A percentile compares a stretch with the other conserved stretches of the same genome.
Conservation (phyloP, 768 basidiomycete genomes). For the Filobasidium floriforme region DNA sequence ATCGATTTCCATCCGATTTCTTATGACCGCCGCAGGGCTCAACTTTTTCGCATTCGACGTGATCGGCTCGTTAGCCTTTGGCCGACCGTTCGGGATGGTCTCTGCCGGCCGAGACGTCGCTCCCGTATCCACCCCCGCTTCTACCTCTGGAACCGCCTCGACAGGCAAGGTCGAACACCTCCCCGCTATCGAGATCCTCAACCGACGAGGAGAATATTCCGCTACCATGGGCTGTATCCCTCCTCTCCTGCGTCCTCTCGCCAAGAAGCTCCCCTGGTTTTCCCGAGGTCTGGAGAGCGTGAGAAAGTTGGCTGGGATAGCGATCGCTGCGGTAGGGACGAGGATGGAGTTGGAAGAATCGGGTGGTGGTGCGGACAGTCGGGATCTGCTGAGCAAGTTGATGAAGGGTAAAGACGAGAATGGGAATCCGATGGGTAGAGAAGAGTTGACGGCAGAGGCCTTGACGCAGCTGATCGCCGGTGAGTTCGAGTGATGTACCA, state of each 20-base stretch:
- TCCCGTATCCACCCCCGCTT: constrained; percentile 12
- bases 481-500: constrained; percentile 8
- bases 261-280: constrained; percentile 68
- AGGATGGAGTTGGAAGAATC: constrained; percentile 52
- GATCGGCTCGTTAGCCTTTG: constrained; percentile 44
- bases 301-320: constrained; percentile 61
- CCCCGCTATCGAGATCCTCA: constrained; percentile 76
- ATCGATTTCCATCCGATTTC: constrained; percentile 13
- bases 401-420: constrained; percentile 67
- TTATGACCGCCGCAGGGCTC: constrained; percentile 43
- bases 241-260: constrained; percentile 61
- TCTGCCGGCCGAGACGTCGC: constrained; percentile 64
- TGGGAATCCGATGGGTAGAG: constrained; percentile 69
- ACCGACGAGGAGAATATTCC: constrained; percentile 78
- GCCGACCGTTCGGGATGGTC: constrained; percentile 83
- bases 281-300: constrained; percentile 60
- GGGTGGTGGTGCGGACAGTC: constrained; percentile 53
- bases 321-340: constrained; percentile 54
- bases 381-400: constrained; percentile 73
- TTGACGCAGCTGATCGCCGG: constrained; percentile 29
- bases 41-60: too few species aligned
- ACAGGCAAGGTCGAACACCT: constrained; percentile 48
- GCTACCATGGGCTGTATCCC: constrained; percentile 75
- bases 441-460: constrained; percentile 76
- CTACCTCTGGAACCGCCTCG: neutral